A percentile compares a stretch with the other conserved stretches of the same genome.
phyloP scores from a whole-genome alignment of 371 early-diverging fungal genomes.

The Coemansia sp. region DNA sequence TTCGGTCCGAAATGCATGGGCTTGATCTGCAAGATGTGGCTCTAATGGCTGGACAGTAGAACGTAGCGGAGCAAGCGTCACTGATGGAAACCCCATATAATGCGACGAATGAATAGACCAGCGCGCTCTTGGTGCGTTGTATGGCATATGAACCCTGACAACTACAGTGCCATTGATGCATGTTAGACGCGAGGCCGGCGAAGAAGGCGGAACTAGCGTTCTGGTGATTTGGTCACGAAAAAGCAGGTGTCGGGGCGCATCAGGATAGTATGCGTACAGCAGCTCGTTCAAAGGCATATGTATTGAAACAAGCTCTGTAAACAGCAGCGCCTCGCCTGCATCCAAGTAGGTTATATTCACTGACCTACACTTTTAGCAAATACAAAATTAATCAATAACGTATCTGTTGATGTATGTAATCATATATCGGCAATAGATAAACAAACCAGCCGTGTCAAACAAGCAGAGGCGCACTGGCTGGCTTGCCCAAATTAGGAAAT shows the following conservation, averaged over 20 bases:
- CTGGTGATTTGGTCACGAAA: constrained; percentile 23
- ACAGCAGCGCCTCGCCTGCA: constrained; percentile 7
- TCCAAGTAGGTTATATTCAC: constrained; percentile 17
- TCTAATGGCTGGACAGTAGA: neutral
- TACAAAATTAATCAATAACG: neutral
- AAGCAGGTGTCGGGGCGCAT: constrained; percentile 25
- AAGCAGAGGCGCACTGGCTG: neutral
- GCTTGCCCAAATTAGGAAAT: neutral
- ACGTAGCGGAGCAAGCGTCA: neutral
- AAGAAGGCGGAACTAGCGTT: constrained; percentile 19
- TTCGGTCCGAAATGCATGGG: neutral
- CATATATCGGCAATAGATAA: neutral
- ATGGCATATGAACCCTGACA: constrained; percentile 6
- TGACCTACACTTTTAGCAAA: constrained; percentile 9
- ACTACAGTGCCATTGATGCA: neutral
- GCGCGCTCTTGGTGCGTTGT: constrained; percentile 4
- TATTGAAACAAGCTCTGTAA: constrained; percentile 7
- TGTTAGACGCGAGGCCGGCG: constrained; percentile 10
- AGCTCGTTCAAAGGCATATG: constrained; percentile 30
- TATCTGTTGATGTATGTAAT: no score
- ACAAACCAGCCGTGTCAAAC: neutral
- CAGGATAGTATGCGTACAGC: constrained; percentile 25
- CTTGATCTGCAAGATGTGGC: neutral
- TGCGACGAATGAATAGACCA: neutral
- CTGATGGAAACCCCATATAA: neutral